Evolutionary conservation across 371 early-diverging fungal species (phyloP).

Genomic region (Rhizopus sp.): DNA sequence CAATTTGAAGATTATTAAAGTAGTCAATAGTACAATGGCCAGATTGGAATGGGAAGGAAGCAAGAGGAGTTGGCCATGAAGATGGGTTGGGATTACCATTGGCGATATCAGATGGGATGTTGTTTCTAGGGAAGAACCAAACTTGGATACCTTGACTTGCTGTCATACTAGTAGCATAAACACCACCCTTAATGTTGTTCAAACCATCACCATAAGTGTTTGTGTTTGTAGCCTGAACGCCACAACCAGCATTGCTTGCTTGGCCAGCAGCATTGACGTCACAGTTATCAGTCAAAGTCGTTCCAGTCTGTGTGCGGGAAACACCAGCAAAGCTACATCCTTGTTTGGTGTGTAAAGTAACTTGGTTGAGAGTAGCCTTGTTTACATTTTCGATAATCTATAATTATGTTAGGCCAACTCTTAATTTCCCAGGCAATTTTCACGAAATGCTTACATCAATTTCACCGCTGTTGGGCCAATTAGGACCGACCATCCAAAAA

Average conservation of each 20-base stretch:
- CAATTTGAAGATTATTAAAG: conserved; percentile 15
- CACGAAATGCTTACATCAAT: conserved; percentile 24
- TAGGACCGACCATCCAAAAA: conserved; percentile 36
- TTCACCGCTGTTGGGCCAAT: conserved; percentile 42
- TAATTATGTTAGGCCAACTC: neutral
- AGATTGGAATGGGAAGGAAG: conserved; percentile 24
- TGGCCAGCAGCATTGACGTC: conserved; percentile 22
- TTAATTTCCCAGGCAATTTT: neutral
- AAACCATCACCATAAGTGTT: conserved; percentile 32
- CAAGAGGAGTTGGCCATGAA: conserved; percentile 31
- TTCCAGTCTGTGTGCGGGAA: conserved; percentile 10
- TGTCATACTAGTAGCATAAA: conserved; percentile 38
- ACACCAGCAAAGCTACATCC: conserved; percentile 25
- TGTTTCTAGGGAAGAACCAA: conserved; percentile 31
- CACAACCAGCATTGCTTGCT: conserved; percentile 32
- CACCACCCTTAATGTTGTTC: conserved; percentile 39
- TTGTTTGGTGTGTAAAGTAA: conserved; percentile 20
- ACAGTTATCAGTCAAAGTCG: conserved; percentile 6
- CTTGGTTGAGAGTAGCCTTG: conserved; percentile 16
- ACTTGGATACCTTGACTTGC: conserved; percentile 25
- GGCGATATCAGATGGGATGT: conserved; percentile 36
- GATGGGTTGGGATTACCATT: conserved; percentile 26
- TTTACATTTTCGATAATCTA: conserved; percentile 49
- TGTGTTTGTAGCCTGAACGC: conserved; percentile 3
- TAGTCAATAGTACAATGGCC: conserved; percentile 12